phyloP scores from a whole-genome alignment of 1,284 basidiomycete species.

The Ceratobasidium sp. region DNA sequence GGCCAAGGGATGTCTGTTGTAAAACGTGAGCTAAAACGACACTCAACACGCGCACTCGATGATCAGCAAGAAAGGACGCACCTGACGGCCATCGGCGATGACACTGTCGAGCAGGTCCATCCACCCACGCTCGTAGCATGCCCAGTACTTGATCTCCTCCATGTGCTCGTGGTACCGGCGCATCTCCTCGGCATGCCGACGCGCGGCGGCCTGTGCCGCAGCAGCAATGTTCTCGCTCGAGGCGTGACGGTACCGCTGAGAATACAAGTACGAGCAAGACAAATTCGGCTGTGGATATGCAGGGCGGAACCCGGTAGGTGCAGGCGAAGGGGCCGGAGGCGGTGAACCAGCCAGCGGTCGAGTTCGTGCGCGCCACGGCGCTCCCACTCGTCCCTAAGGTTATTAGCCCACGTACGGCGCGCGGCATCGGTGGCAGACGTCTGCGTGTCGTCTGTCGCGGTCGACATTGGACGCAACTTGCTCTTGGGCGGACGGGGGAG shows the following conservation, averaged over 20 bases:
- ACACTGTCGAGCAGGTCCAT: conserved; percentile 40
- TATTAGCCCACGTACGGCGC: conserved; percentile 37
- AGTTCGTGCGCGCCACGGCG: conserved; percentile 32
- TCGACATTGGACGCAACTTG: conserved; percentile 5
- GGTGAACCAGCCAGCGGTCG: conserved; percentile 12
- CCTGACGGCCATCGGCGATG: conserved; percentile 29
- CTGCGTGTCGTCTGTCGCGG: conserved; percentile 4
- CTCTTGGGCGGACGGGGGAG: conserved; percentile 34
- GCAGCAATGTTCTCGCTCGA: conserved; percentile 24
- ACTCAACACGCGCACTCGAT: neutral
- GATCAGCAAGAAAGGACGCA: neutral
- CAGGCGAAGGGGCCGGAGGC: conserved; percentile 8
- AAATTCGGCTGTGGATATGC: neutral
- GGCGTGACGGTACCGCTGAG: conserved; percentile 15
- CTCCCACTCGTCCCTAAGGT: conserved; percentile 37
- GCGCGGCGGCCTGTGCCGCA: neutral
- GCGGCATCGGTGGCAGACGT: conserved; percentile 22
- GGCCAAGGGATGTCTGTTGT: conserved; percentile 75
- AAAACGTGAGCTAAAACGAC: conserved; percentile 54
- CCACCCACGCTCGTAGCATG: conserved; percentile 47
- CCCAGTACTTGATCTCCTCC: conserved; percentile 46
- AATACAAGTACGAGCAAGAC: neutral
- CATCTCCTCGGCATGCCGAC: conserved; percentile 38
- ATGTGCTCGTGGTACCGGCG: conserved; percentile 34
- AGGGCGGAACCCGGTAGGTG: neutral